Base-by-base conservation (phyloP, 345 rosid species). In the Arabidopsis suecica region DNA sequence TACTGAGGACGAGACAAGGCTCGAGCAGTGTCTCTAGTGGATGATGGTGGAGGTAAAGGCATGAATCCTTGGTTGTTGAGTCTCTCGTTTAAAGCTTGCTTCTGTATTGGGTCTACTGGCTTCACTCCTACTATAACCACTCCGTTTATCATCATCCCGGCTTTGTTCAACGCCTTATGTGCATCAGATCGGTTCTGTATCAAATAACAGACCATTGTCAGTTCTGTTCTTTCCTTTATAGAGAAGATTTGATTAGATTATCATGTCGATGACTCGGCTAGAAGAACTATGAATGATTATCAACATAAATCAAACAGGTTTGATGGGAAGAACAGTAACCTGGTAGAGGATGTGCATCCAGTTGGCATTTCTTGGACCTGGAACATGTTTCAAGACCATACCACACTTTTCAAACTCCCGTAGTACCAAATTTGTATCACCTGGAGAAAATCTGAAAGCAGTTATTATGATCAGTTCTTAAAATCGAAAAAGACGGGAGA, bases 271-370 rank as follows among this genome's bases (percentile, higher is more conserved):
- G 37, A 14, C 11, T 51, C 3, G 13, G 34, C 9, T 6, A 0
- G 55, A 42, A 64, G 18, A 56, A 36, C 18, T 25, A 47, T 0
- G 51, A 56, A 23, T 23, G 40, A 32, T 44, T 65, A 65, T 66
- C 14, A 7, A 5, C 60, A 76, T 53, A 30, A 16, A 59, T n/a
- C 13, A 68, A 75, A 69, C 11, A 18, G 5, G 54, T 41, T 22
- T 38, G n/a, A 69, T 23, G 47, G 41, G 74, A 49, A 78, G 60
- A 71, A 71, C 66, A 74, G 57, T 67, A 75, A 94, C 99, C 98
- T 95, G 90, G 80, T 89, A 95, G 7, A 90, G 93, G 73, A 95
- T 89, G 84, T 92, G 89, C 90, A 92, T 90, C 98, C 98, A 92
- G 88, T 95, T 95, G 49, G 99, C 97, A 71, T 89, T 88, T 76